Conservation (phyloP, 1,284 basidiomycete genomes). For the Meira miltonrushii region DNA sequence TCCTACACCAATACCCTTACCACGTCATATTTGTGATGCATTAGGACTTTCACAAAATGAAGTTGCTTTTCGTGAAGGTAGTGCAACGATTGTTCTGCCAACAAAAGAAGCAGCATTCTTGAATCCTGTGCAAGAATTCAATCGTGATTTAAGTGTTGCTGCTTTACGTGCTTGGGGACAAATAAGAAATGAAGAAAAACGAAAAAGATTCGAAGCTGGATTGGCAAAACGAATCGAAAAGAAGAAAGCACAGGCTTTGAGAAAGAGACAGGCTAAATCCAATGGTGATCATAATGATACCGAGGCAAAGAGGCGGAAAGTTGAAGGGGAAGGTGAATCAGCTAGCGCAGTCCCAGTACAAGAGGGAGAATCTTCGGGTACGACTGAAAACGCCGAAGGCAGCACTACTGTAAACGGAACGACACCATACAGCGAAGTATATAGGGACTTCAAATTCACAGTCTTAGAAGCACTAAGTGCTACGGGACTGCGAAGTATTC, state of each 20-base stretch:
- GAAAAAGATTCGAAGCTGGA: slow-evolving; percentile 19
- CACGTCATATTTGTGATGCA: slow-evolving; percentile 27
- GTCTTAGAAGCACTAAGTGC: slow-evolving; percentile 93
- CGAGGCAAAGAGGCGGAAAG: slow-evolving; percentile 1
- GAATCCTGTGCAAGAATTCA: slow-evolving; percentile 98
- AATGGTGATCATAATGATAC: not conserved
- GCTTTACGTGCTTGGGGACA: slow-evolving; percentile 82
- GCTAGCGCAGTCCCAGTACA: not conserved
- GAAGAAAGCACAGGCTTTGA: slow-evolving; percentile 1
- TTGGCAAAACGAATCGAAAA: slow-evolving; percentile 22
- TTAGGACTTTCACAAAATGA: slow-evolving; percentile 32
- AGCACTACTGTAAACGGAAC: not conserved
- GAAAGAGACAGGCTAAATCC: not conserved
- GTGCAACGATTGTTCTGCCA: slow-evolving; percentile 49
- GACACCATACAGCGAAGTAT: slow-evolving; percentile 39
- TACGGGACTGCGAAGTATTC: slow-evolving; percentile 88
- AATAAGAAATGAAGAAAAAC: slow-evolving; percentile 61
- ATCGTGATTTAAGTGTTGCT: slow-evolving; percentile 85
- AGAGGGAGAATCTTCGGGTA: not conserved
- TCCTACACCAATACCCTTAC: slow-evolving; percentile 40
- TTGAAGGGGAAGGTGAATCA: not conserved
- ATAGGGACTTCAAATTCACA: slow-evolving; percentile 66
- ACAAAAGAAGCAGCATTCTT: slow-evolving; percentile 63
- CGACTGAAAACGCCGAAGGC: not conserved
- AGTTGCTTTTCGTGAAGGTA: slow-evolving; percentile 46